Conservation (phyloP, 768 basidiomycete genomes). For the Lactarius sanguifluus region DNA sequence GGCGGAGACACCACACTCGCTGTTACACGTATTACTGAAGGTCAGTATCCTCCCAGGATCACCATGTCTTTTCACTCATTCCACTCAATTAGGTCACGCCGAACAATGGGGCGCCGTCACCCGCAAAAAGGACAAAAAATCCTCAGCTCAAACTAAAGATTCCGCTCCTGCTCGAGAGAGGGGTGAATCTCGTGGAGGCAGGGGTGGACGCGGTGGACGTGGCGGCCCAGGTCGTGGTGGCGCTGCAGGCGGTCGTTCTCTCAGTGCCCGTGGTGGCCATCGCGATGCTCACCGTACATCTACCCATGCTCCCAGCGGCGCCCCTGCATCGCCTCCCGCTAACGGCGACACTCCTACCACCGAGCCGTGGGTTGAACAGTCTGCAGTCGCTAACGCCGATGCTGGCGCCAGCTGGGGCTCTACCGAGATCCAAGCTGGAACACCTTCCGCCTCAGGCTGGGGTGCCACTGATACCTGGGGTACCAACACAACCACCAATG, state of each 20-base stretch:
- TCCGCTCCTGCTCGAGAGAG: slow-evolving; percentile 43
- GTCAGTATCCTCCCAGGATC: slow-evolving; percentile 38
- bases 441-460: slow-evolving; percentile 35
- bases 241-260: slow-evolving; percentile 43
- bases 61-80: slow-evolving; percentile 30
- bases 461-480: slow-evolving; percentile 36
- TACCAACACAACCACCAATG: slow-evolving; percentile 34
- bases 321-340: slow-evolving; percentile 16
- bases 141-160: slow-evolving; percentile 50
- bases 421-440: slow-evolving; percentile 33
- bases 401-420: slow-evolving; percentile 29
- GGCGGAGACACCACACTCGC: slow-evolving; percentile 69
- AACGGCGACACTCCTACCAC: slow-evolving; percentile 31
- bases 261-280: slow-evolving; percentile 50
- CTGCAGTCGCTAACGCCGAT: slow-evolving; percentile 34
- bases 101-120: slow-evolving; percentile 83
- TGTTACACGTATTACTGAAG: slow-evolving; percentile 73
- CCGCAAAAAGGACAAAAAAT: slow-evolving; percentile 87
- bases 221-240: slow-evolving; percentile 45
- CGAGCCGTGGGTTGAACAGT: slow-evolving; percentile 33
- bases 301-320: slow-evolving; percentile 41
- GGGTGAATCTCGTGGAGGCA: slow-evolving; percentile 59
- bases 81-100: slow-evolving; percentile 53
- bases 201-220: slow-evolving; percentile 64
- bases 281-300: slow-evolving; percentile 39